phyloP scores from a whole-genome alignment of 331 rosid genomes.

The Quercus tomentella region DNA sequence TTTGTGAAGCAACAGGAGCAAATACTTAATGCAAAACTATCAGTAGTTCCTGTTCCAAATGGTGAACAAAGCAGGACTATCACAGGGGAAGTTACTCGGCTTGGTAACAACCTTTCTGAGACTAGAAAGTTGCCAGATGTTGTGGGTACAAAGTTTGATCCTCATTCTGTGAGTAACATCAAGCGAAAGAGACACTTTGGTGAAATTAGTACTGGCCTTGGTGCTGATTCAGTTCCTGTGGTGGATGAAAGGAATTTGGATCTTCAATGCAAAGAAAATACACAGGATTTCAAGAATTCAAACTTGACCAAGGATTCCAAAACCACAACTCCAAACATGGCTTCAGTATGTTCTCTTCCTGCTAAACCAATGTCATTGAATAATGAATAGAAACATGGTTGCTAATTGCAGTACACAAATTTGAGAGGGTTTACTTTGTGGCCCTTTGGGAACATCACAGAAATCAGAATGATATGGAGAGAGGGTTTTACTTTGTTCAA shows the following conservation, averaged over 20 bases:
- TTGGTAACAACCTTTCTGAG: neutral
- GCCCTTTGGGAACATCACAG: neutral
- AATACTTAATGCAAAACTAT: neutral
- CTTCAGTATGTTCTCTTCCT: neutral
- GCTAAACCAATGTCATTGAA: neutral
- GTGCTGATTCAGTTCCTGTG: constrained; percentile 8
- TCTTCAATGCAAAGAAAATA: neutral
- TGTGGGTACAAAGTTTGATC: neutral
- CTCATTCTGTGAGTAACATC: constrained; percentile 5
- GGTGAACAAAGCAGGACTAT: neutral
- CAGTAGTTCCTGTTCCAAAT: neutral
- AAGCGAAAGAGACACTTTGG: constrained; percentile 27
- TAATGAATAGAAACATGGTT: neutral
- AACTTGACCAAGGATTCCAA: constrained; percentile 6
- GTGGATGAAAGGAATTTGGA: neutral
- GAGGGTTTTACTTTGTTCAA: neutral
- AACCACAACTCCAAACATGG: neutral
- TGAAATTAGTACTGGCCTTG: constrained; percentile 1
- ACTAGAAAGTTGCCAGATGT: neutral
- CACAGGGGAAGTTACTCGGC: neutral
- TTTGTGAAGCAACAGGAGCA: neutral
- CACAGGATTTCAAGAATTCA: constrained; percentile 12
- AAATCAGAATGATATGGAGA: neutral
- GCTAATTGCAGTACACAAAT: neutral
- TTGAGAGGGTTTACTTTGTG: neutral